Percentiles rank a stretch among this genome's conserved stretches.
Evolutionary conservation across 805 yeast species (phyloP).

Genomic region (Zygotorulaspora chibaensis): DNA sequence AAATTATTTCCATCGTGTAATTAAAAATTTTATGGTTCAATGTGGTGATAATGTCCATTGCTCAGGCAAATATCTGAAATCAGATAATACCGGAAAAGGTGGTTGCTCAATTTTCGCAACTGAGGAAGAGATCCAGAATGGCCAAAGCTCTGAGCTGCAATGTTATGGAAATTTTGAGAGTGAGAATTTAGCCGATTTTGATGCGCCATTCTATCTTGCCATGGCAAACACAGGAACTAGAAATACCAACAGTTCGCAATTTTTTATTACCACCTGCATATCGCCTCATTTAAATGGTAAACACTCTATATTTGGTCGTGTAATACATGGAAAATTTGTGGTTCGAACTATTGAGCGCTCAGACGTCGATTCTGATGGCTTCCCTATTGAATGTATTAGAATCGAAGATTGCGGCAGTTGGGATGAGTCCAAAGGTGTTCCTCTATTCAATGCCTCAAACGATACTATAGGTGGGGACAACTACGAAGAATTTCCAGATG

Average conservation of each 20-base stretch:
- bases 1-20: constrained; percentile 55
- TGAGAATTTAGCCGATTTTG: constrained; percentile 48
- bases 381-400: constrained; percentile 40
- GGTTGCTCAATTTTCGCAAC: constrained; percentile 44
- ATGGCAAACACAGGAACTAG: constrained; percentile 57
- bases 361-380: constrained; percentile 43
- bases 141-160: constrained; percentile 16
- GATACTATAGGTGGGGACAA: constrained; percentile 61
- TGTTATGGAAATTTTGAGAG: constrained; percentile 45
- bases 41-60: constrained; percentile 56
- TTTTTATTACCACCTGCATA: constrained; percentile 65
- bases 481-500: constrained; percentile 76
- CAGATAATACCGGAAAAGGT: constrained; percentile 39
- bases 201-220: constrained; percentile 49
- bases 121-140: constrained; percentile 18
- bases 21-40: constrained; percentile 67
- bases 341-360: constrained; percentile 60
- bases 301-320: constrained; percentile 74
- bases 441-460: constrained; percentile 60
- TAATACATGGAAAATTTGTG: constrained; percentile 62
- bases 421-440: constrained; percentile 48
- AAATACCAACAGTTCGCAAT: constrained; percentile 57
- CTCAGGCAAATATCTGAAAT: constrained; percentile 21
- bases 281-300: constrained; percentile 72
- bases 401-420: constrained; percentile 63